A percentile compares a stretch with the other conserved stretches of the same genome.
Conservation (phyloP, 441 rosid species). For the Capsella rubella region DNA sequence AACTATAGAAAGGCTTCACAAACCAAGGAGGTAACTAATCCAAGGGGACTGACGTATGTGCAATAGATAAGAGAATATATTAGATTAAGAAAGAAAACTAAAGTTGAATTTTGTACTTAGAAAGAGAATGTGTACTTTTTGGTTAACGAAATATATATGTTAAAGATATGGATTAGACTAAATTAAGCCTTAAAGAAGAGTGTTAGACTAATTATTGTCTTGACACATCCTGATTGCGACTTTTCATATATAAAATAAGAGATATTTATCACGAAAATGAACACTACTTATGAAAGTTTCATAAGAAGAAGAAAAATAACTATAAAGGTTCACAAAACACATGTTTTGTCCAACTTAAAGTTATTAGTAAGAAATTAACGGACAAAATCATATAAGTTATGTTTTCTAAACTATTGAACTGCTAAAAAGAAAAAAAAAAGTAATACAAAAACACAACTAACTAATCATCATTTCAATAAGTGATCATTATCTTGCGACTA, state of each 20-base stretch:
- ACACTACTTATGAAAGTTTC: neutral
- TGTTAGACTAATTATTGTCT: neutral
- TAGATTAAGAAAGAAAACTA: neutral
- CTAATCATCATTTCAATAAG: no score
- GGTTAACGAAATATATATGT: neutral
- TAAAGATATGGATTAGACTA: neutral
- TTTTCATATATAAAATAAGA: neutral
- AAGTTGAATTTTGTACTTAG: slow-evolving; percentile 4
- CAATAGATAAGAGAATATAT: neutral
- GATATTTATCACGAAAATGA: neutral
- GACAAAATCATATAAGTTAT: neutral
- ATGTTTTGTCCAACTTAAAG: neutral
- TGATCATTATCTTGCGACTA: no score
- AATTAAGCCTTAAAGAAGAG: neutral
- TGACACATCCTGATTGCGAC: slow-evolving; percentile 2
- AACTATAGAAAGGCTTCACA: neutral
- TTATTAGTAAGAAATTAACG: neutral
- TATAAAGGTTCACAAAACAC: neutral
- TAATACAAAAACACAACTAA: no score
- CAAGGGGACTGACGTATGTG: neutral
- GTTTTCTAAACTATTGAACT: neutral
- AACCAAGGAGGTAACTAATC: neutral
- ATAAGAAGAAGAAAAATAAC: neutral
- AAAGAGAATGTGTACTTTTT: neutral
- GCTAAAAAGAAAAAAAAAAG: neutral